A percentile compares a stretch with the other conserved stretches of the same genome.
phyloP scores from a whole-genome alignment of 805 yeast genomes.

The Nakazawaea wickerhamii region DNA sequence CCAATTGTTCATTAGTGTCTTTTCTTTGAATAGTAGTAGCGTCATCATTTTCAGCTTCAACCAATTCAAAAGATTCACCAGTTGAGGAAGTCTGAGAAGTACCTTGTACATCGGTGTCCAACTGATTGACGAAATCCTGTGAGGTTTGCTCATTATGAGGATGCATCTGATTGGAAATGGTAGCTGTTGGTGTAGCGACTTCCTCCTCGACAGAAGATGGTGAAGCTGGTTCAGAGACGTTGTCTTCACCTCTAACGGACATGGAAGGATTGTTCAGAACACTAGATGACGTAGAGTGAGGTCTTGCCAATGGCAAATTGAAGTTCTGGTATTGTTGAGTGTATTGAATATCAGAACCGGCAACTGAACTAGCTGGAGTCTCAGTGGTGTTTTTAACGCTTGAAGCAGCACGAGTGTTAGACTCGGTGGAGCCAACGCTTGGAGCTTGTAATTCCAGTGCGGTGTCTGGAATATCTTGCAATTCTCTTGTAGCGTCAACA shows the following conservation, averaged over 20 bases:
- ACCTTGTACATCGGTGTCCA: neutral
- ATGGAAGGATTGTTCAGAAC: conserved; percentile 89
- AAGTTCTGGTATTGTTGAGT: conserved; percentile 24
- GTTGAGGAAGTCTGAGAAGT: conserved; percentile 8
- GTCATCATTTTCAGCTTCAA: conserved; percentile 10
- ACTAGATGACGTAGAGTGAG: conserved; percentile 82
- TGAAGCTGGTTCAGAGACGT: conserved; percentile 36
- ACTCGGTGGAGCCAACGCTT: conserved; percentile 17
- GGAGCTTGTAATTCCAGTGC: conserved; percentile 31
- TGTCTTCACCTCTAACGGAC: conserved; percentile 78
- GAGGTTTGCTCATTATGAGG: conserved; percentile 2
- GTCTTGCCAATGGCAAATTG: conserved; percentile 48
- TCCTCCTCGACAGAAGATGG: conserved; percentile 28
- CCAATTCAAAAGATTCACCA: conserved; percentile 12
- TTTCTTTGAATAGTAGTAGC: conserved; percentile 4
- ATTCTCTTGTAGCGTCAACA: neutral
- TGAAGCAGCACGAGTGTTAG: conserved; percentile 19
- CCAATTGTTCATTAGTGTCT: conserved; percentile 2
- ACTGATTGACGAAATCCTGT: conserved; percentile 1
- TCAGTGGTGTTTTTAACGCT: conserved; percentile 23
- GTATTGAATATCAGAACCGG: conserved; percentile 42
- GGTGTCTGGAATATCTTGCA: neutral
- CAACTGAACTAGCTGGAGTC: conserved; percentile 45
- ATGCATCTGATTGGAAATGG: conserved; percentile 5
- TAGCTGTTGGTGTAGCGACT: conserved; percentile 22